Base-by-base conservation (phyloP, 352 stramenopile species). In the Phytophthora capsici region DNA sequence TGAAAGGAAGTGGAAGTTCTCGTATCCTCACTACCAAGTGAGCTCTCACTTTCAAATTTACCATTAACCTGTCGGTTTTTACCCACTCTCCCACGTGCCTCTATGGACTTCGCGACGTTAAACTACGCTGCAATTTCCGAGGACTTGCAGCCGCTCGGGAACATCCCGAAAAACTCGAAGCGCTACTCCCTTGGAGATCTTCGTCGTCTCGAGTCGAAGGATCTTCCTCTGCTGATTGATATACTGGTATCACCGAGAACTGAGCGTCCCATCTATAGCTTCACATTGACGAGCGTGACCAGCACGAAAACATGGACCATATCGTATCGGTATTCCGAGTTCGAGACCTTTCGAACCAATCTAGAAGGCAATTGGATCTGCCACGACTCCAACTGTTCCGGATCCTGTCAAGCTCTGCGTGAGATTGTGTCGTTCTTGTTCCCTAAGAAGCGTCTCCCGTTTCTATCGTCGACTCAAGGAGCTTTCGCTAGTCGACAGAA, bases 321-420 rank as follows among this genome's bases (percentile, higher is more conserved):
- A 22, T 71, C 77, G 41, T 84, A 88, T 64, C 76, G 75, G 13
- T 86, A 82, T 66, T 86, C 77, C 19, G 78, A 87, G 66, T 82
- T 90, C 20, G 57, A 73, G 41, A 63, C 70, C 1, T 84, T 89
- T 50, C 75, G 73, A 28, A 53, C 41, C 44, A 69, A 78, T 20
- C 51, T 88, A 25, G 66, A 80, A 6, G 61, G 83, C 41, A 50
- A 77, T 12, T 74, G 71, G 69, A 86, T 78, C 14, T 89, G 80
- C 45, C 61, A 75, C 36, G 69, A 63, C 19, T 7, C 25, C 51
- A 88, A 82, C 65, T 89, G 80, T 66, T 66, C 49, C 12, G 80
- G 80, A 16, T 87, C 78, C 17, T 89, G 78, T 57, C 68, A 87
- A 52, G 73, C 78, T 40, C 78, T 89, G 43, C 78, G 78, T 10